Percentiles rank a stretch among this genome's conserved stretches.
Conservation (phyloP, 805 yeast species). For the Saccharomycopsis lassenensis region DNA sequence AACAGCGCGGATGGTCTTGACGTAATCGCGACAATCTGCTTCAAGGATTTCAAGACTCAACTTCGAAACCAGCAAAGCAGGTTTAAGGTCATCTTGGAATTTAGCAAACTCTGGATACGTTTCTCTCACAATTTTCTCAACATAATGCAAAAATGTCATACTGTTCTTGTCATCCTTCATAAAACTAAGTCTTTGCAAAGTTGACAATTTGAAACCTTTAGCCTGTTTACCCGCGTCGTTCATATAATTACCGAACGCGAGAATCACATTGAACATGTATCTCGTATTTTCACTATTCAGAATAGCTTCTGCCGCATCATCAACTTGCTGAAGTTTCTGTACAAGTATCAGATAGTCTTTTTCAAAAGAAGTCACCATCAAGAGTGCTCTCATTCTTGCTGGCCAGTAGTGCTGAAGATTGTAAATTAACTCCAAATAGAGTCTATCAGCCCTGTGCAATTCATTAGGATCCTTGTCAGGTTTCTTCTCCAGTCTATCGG, state of each 20-base stretch:
- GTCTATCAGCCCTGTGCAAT: conserved; percentile 76
- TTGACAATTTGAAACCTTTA: conserved; percentile 78
- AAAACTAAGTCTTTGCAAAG: conserved; percentile 82
- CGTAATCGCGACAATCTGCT: conserved; percentile 57
- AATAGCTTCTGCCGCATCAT: conserved; percentile 59
- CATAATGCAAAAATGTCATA: conserved; percentile 84
- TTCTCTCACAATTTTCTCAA: conserved; percentile 77
- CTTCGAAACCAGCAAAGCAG: conserved; percentile 52
- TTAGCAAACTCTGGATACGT: conserved; percentile 69
- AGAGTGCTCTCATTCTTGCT: conserved; percentile 76
- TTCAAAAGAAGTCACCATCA: conserved; percentile 57
- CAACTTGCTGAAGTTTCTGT: conserved; percentile 55
- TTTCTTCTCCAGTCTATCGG: conserved; percentile 30
- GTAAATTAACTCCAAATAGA: conserved; percentile 72
- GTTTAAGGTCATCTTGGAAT: conserved; percentile 63
- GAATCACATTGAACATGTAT: conserved; percentile 68
- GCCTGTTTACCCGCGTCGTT: conserved; percentile 90
- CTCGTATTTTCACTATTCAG: conserved; percentile 57
- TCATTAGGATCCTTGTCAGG: conserved; percentile 68
- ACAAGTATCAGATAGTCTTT: conserved; percentile 69
- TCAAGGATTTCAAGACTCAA: conserved; percentile 74
- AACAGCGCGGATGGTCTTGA: conserved; percentile 54
- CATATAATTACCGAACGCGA: conserved; percentile 94
- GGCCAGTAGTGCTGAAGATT: conserved; percentile 87
- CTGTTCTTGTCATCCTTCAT: conserved; percentile 83